Evolutionary conservation across 306 rosid species (phyloP).

Genomic region (Coriaria nepalensis): DNA sequence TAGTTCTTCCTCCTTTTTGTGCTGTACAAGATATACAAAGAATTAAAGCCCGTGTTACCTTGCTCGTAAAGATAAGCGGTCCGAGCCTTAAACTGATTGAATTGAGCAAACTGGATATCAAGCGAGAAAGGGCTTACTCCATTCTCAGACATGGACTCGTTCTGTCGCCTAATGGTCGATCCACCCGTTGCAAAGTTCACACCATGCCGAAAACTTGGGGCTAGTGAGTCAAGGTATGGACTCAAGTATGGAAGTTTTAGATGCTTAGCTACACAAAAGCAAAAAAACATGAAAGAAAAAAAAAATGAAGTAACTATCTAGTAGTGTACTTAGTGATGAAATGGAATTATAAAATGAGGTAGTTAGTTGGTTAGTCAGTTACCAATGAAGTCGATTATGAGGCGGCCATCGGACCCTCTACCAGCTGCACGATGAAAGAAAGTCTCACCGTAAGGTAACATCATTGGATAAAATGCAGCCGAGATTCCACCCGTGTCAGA

Average conservation of each 20-base stretch:
- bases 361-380: too few relatives aligned
- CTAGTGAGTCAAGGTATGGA: conserved; percentile 59
- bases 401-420: conserved; percentile 58
- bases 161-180: conserved; percentile 40
- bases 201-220: conserved; percentile 54
- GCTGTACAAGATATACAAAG: too few relatives aligned
- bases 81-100: conserved; percentile 44
- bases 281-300: too few relatives aligned
- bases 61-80: conserved; percentile 26
- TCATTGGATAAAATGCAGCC: conserved; percentile 72
- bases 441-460: too few relatives aligned
- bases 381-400: conserved; percentile 55
- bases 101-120: conserved; percentile 51
- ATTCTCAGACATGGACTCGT: conserved; percentile 33
- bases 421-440: conserved; percentile 48
- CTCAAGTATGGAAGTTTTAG: conserved; percentile 41
- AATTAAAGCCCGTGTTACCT: too few relatives aligned
- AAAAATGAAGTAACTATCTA: too few relatives aligned
- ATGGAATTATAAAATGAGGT: too few relatives aligned
- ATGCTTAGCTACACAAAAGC: conserved; percentile 41
- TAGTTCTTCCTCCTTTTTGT: too few relatives aligned
- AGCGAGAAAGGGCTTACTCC: conserved; percentile 56
- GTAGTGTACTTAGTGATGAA: too few relatives aligned
- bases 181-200: conserved; percentile 86
- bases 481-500: conserved; percentile 94